Evolutionary conservation across 768 basidiomycete genomes (phyloP), one percentile per base, ranked within the genome.

Genomic region (Psilocybe azurescens): DNA sequence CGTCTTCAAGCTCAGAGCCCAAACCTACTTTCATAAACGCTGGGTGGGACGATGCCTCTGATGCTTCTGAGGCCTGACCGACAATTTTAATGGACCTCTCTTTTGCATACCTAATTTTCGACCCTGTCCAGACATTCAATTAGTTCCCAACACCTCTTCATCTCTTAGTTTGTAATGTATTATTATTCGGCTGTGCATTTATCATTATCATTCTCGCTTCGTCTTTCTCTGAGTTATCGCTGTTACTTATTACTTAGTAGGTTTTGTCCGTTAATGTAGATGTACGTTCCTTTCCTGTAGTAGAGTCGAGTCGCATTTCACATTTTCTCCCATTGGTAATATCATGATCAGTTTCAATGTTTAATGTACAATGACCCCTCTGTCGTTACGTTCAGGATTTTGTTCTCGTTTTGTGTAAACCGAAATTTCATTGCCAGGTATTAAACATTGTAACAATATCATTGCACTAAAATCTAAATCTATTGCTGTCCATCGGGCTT

Each of bases 11-110:
- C 47, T 66, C 77, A 61, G 74, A 75, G 47, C 77, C 81, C 24
- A 81, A 79, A 24, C 84, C 85, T 30, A 81, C 75, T 70, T 81
- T 86, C 56, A 76, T 84, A 63, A 79, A 83, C 58, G 84, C 84
- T 36, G 85, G 84, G 18, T 88, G 86, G 86, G 86, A 83, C 65
- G 82, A 82, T 67, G 74, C 78, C 46, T 81, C 84, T 54, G 81
- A 84, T 54, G 57, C 65, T 28, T 75, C 75, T 30, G 75, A 77
- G 58, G 56, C 61, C n/a, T 74, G 58, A 67, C 41, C 39, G 6
- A 8, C 33, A 41, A 24, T 39, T 9, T 20, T 14, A 51, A 32
- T 50, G 44, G 48, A 10, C 32, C 49, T 49, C 53, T 36, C 33
- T 20, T 41, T 52, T 33, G 50, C 50, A 30, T 52, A 52, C 24